Evolutionary conservation across 495 filamentous ascomycete species (phyloP), one percentile per base, ranked within the genome.

Genomic region (Cetradonia linearis): DNA sequence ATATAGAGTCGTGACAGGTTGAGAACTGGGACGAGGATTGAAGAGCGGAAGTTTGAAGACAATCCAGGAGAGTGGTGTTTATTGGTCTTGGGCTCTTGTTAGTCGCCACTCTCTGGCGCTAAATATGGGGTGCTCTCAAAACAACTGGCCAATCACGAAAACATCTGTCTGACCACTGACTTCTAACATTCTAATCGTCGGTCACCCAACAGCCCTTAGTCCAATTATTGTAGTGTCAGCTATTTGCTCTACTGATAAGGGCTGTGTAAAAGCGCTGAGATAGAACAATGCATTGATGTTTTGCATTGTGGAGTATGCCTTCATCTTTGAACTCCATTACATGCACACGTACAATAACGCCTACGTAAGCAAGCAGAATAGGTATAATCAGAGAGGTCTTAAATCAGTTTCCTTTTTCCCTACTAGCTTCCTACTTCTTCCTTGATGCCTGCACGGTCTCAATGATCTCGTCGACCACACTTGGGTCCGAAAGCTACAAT

Each of bases 381-480:
- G 3, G 8, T 10, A 25, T 44, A 2, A 44, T 20, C 9, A 6
- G 10, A 42, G n/a, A 44, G 7, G 40, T 20, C 16, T 2, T n/a
- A 13, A 0, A 23, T 46, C 5, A 28, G 30, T 20, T 34, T 46
- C 14, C 18, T n/a, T 27, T 48, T 5, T 40, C 46, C 11, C 31
- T 10, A 56, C 44, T 18, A 46, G n/a, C 28, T 48, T 56, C 37
- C 56, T 76, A 81, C 68, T 81, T 82, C 69, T 76, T 77, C 65
- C 76, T 78, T 50, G 77, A 70, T 59, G 71, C 78, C 62, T 94
- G 87, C 44, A 96, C 91, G 30, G 77, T 81, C 50, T 78, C 71
- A 67, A 96, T 95, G 72, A 98, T 96, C 73, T 85, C 89, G 33
- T 88, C 85, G 20, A 98, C 90, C 27, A 96, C 84, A 55, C 78